Evolutionary conservation across 2,329 filamentous ascomycete species (phyloP), one percentile per base, ranked within the genome.

Genomic region (Aspergillus carbonarius): DNA sequence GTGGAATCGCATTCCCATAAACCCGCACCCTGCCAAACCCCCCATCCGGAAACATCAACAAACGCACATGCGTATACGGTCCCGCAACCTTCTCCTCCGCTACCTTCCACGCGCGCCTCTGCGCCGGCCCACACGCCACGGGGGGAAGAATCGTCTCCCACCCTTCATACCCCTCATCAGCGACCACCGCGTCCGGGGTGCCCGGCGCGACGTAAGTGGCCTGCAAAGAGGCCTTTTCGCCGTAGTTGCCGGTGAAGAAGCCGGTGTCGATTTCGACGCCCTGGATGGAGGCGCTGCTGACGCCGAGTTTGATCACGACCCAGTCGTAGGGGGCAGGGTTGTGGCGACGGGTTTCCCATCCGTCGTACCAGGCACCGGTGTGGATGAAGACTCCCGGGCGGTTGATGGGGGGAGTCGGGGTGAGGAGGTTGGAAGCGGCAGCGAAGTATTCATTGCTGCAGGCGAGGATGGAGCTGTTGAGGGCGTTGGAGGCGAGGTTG

Each of bases 391-490:
- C 79, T 52, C 84, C 84, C 0, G 83, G 81, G 58, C 81, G 82
- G 63, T 81, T 81, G 63, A 87, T 75, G 3, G 84, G 82, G 1
- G 83, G 74, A 1, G 80, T 82, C 0, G 83, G 82, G 0, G 81
- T 86, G 54, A 82, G 81, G 60, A 87, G 82, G 73, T 87, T 87
- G 9, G 77, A 74, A 54, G 83, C 85, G 2, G 79, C 76, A 54
- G 85, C 85, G 74, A 87, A 87, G 78, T 80, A 87, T 75, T 87
- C 84, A 73, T 87, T 82, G 62, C 81, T 84, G 74, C 79, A 81
- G 61, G 82, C 75, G 62, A 87, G 76, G 65, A 87, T 74, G 20
- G 77, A 79, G 64, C 80, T 82, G 60, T 85, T 80, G 48, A 87
- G 78, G 58, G 68, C 70, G 30, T 72, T 68, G 1, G 75, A 77